These are phyloP conservation scores for Camptophora hylomeconis DNA, from an alignment of 2,329 filamentous ascomycete species.

Conservation along the genomic window DNA sequence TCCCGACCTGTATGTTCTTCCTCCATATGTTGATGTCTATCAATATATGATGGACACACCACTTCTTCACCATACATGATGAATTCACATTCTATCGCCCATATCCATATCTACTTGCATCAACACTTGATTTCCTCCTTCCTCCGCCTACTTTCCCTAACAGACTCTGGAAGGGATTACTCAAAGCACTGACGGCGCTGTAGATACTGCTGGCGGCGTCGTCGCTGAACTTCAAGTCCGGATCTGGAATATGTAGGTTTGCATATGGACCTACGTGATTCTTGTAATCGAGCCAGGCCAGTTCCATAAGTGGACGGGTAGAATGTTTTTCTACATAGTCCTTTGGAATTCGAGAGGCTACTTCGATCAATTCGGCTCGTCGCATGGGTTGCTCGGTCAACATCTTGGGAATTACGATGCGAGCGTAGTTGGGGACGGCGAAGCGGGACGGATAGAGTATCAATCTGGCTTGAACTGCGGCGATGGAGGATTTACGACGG, in stretches of 20 bases:
- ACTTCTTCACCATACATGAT: too few relatives aligned
- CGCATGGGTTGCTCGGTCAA: conserved; percentile 1
- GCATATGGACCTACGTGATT: conserved; percentile 3
- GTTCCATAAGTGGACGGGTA: conserved; percentile 3
- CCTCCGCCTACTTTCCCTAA: background rate
- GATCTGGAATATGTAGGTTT: background rate
- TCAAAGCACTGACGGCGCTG: background rate
- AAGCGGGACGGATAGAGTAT: conserved; percentile 3
- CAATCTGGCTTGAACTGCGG: conserved; percentile 1
- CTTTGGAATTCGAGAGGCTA: conserved; percentile 3
- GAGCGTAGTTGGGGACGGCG: conserved; percentile 1
- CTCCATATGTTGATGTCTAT: too few relatives aligned
- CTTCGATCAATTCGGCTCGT: conserved; percentile 4
- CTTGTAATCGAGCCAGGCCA: conserved; percentile 5
- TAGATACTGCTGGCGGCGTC: background rate
- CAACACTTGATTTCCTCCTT: background rate
- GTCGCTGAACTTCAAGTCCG: background rate
- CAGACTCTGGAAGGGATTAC: background rate
- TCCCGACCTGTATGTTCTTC: too few relatives aligned
- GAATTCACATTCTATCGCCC: too few relatives aligned
- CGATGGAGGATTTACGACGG: conserved; percentile 1
- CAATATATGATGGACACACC: too few relatives aligned
- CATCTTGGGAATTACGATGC: conserved; percentile 5
- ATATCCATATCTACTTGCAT: too few relatives aligned
- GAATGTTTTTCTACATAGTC: background rate